Base-by-base conservation (phyloP, 1,139 yeast genomes). In the Scheffersomyces illinoinensis region DNA sequence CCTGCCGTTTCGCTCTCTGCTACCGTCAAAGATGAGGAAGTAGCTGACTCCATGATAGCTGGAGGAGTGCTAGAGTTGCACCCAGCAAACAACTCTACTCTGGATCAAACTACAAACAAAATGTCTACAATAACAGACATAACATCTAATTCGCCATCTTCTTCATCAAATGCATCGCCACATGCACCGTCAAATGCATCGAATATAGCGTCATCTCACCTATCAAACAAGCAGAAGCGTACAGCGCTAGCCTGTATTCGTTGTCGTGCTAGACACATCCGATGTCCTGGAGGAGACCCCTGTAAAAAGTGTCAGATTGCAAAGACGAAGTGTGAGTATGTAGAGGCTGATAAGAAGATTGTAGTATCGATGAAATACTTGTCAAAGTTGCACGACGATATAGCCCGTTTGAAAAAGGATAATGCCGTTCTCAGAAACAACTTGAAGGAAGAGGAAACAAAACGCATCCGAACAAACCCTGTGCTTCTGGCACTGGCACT, bases 231-330 rank as follows among this genome's bases (percentile, higher is more conserved):
- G 24, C 51, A 48, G 51, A 79, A 78, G 58, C 62, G 83, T 57
- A 76, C 79, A 4, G 68, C 77, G 8, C 66, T 79, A 57, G 84
- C 85, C 1, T 91, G 96, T 69, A 85, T 87, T 18, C 75, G 93
- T 54, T 91, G 97, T 68, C 78, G 96, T 51, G 83, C 86, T 55
- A 80, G 95, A 58, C 96, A 91, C 71, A 87, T 89, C 50, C 84
- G 90, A 63, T 91, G 97, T 68, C 93, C 93, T 12, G 96, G 96
- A 0, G 95, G 92, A 1, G 84, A 87, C 50, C 92, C 93, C 0
- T 91, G 97, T 70, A 74, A 78, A 58, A 87, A 88, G 66, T 91
- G 97, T 70, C 76, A 73, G 20, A 72, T 82, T 55, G 85, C 90
- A 19, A 82, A 81, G 58, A 77, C 87, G 1, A 79, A 81, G 47